Conservation (phyloP, 306 rosid species). For the Calophaca sinica region DNA sequence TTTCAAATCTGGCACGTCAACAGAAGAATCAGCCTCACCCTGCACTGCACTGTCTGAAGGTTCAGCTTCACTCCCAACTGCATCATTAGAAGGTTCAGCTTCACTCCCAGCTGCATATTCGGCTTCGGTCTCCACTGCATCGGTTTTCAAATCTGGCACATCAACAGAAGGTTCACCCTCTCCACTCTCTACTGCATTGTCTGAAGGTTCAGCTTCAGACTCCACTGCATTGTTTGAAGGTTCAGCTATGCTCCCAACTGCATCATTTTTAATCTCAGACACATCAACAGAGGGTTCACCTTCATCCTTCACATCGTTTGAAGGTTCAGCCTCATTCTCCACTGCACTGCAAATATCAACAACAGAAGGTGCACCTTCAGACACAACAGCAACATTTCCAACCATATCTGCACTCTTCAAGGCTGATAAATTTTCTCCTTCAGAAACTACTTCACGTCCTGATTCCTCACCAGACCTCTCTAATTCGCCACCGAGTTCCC, state of each 20-base stretch:
- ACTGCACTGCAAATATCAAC: neutral
- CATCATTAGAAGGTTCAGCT: slow-evolving; percentile 18
- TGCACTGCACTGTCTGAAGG: neutral
- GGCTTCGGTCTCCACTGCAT: neutral
- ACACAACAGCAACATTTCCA: neutral
- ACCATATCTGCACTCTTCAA: neutral
- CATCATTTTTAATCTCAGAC: neutral
- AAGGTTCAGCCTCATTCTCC: slow-evolving; percentile 11
- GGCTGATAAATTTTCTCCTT: slow-evolving; percentile 32
- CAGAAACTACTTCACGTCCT: slow-evolving; percentile 45
- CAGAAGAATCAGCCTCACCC: slow-evolving; percentile 24
- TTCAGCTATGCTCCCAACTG: neutral
- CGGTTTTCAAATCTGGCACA: neutral
- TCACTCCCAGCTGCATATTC: neutral
- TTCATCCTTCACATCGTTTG: neutral
- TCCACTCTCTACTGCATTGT: neutral
- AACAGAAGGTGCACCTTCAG: slow-evolving; percentile 20
- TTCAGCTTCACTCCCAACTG: neutral
- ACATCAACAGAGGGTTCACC: neutral
- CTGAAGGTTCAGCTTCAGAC: neutral
- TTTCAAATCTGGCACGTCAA: neutral
- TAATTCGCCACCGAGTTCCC: neutral
- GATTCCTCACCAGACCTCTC: slow-evolving; percentile 39
- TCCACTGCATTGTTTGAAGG: slow-evolving; percentile 12
- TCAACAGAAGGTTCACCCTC: slow-evolving; percentile 22